Percentiles rank a stretch among this genome's conserved stretches.
phyloP scores from a whole-genome alignment of 2,329 filamentous ascomycete genomes.

The Cytospora paraplurivora region DNA sequence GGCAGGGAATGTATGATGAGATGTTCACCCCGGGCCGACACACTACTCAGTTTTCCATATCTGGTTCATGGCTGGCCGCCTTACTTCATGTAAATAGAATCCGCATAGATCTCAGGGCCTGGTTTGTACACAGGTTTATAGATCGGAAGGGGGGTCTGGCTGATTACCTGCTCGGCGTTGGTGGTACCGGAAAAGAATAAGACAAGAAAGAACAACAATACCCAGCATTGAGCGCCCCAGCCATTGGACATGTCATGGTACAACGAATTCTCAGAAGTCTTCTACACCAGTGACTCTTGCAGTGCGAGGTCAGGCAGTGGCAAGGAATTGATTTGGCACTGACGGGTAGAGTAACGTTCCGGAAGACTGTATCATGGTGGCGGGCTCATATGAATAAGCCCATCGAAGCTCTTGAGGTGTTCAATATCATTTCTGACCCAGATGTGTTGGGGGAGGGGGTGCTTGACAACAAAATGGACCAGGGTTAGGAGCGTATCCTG shows the following conservation, averaged over 20 bases:
- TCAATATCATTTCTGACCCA: too few species aligned
- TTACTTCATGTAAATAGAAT: neutral
- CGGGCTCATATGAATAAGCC: too few species aligned
- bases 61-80: neutral
- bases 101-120: constrained; percentile 17
- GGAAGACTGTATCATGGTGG: too few species aligned
- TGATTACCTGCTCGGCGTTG: constrained; percentile 15
- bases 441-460: too few species aligned
- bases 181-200: neutral
- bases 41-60: constrained; percentile 13
- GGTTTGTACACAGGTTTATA: constrained; percentile 14
- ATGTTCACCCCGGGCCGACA: neutral
- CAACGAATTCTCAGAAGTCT: too few species aligned
- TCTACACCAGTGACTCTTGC: too few species aligned
- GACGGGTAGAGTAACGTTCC: too few species aligned
- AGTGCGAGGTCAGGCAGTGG: too few species aligned
- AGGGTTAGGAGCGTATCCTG: too few species aligned
- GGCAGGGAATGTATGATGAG: constrained; percentile 2
- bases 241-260: neutral
- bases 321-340: too few species aligned
- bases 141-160: constrained; percentile 5
- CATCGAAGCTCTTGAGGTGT: too few species aligned
- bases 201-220: neutral
- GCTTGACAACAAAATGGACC: too few species aligned
- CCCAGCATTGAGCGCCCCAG: neutral